A percentile compares a stretch with the other conserved stretches of the same genome.
Evolutionary conservation across 2,329 filamentous ascomycete genomes (phyloP).

Genomic region (Amphichorda felina): DNA sequence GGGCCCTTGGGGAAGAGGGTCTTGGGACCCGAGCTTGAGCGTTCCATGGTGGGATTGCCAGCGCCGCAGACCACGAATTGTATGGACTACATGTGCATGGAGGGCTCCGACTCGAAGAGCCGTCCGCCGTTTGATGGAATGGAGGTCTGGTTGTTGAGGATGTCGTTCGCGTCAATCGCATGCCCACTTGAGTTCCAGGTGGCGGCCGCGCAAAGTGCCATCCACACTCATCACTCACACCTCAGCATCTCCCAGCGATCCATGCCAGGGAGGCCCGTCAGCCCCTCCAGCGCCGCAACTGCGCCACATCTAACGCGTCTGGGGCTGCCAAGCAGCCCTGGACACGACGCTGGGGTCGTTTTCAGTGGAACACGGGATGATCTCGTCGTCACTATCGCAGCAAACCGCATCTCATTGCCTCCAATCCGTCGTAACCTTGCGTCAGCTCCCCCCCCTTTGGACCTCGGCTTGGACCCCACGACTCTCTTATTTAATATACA

Average conservation of each 20-base stretch:
- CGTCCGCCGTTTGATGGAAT: neutral
- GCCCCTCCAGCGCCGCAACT: neutral
- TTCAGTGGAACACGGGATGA: conserved; percentile 4
- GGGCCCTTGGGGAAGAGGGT: conserved; percentile 68
- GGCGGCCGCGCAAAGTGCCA: no score
- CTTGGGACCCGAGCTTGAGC: conserved; percentile 38
- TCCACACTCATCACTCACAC: no score
- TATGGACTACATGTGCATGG: conserved; percentile 15
- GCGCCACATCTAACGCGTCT: conserved; percentile 1
- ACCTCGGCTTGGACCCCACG: no score
- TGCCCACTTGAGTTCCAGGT: no score
- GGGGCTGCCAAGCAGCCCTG: neutral
- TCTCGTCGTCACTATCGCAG: conserved; percentile 4
- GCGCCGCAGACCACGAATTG: conserved; percentile 7
- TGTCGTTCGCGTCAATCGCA: no score
- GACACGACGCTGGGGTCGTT: neutral
- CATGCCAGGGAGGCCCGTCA: no score
- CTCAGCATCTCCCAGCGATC: no score
- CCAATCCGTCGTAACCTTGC: no score
- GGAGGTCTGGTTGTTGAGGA: no score
- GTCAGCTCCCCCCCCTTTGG: no score
- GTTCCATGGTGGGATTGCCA: conserved; percentile 22
- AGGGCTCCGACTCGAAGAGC: neutral
- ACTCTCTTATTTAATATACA: neutral
- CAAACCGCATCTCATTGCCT: neutral